phyloP scores from a whole-genome alignment of 768 basidiomycete genomes.

The Podaxis mareebaensis region DNA sequence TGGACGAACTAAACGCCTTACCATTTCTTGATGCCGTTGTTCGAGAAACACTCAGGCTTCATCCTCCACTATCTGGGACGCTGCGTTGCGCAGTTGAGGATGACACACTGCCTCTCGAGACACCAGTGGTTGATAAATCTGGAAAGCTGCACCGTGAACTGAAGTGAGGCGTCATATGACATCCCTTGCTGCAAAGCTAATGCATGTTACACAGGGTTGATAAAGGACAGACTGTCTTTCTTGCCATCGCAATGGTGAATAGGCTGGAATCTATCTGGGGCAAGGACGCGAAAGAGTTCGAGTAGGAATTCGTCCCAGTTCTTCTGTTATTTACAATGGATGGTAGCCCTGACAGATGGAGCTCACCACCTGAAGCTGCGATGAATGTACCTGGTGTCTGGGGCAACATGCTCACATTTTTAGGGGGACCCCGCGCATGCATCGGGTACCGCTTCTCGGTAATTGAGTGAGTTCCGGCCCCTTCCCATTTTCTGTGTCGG shows the following conservation, averaged over 20 bases:
- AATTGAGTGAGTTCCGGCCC: slow-evolving; percentile 46
- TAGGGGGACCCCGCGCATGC: slow-evolving; percentile 62
- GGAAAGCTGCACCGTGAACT: slow-evolving; percentile 41
- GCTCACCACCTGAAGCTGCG: slow-evolving; percentile 41
- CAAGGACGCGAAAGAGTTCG: slow-evolving; percentile 59
- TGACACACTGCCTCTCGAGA: slow-evolving; percentile 50
- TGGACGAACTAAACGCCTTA: slow-evolving; percentile 66
- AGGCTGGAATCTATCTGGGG: slow-evolving; percentile 58
- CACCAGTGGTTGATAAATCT: slow-evolving; percentile 44
- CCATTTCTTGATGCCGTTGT: slow-evolving; percentile 68
- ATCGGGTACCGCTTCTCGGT: slow-evolving; percentile 68
- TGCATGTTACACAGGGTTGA: slow-evolving; percentile 27
- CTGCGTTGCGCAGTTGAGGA: slow-evolving; percentile 47
- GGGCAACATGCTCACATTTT: slow-evolving; percentile 58
- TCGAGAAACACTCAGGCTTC: slow-evolving; percentile 56
- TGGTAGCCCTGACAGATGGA: slow-evolving; percentile 62
- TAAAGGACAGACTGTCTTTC: slow-evolving; percentile 43
- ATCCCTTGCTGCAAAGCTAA: background rate
- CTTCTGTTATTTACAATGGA: background rate
- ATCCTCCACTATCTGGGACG: slow-evolving; percentile 50
- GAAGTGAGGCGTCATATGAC: slow-evolving; percentile 26
- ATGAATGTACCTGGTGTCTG: slow-evolving; percentile 54
- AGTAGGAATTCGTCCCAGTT: slow-evolving; percentile 28
- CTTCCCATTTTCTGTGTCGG: background rate
- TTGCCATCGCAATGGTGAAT: slow-evolving; percentile 57